Evolutionary conservation across 2,329 filamentous ascomycete genomes (phyloP), one percentile per base, ranked within the genome.

Genomic region (Pseudogymnoascus sp.): DNA sequence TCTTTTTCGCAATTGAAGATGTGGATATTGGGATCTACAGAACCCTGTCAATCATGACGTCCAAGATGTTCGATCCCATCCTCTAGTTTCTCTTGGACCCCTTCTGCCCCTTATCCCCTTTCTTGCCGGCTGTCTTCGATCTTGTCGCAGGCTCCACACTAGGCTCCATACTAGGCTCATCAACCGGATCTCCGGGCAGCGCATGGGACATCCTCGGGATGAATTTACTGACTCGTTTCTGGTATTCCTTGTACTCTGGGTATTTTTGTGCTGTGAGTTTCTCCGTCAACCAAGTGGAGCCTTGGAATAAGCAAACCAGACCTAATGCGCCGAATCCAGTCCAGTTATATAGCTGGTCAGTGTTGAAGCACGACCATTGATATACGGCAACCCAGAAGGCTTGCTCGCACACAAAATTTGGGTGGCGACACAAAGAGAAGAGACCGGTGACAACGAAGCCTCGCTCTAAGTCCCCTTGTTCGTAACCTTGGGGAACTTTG

Each of bases 371-470:
- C 68, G 84, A 86, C 95, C 93, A 99, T 71, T 91, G 84, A 75
- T 97, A 97, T 61, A 97, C 76, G 7, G 86, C 78, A 62, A 96
- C 81, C 95, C 95, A 99, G 70, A 97, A 86, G 31, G 86, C 81
- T 77, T 97, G 95, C 77, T 99, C 95, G 4, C 90, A 91, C 4
- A 90, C 86, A 72, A 97, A 99, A 75, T 99, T 99, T 59, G 95
- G 95, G 75, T 99, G 96, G 53, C 95, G 84, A 69, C 89, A 93
- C 79, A 88, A 92, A 0, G 87, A 88, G 88, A 90, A 99, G 6
- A 99, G 80, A 0, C 95, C 95, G 4, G 82, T 85, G 7, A 90
- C 89, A 67, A 90, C 82, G 77, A 99, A 99, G 44, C 95, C 95
- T 38, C 93, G 89, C 67, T 97, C 91, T 25, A 99, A 84, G 62